Evolutionary conservation across 2,329 filamentous ascomycete genomes (phyloP).

Genomic region (Cylindrodendrum hubeiense): DNA sequence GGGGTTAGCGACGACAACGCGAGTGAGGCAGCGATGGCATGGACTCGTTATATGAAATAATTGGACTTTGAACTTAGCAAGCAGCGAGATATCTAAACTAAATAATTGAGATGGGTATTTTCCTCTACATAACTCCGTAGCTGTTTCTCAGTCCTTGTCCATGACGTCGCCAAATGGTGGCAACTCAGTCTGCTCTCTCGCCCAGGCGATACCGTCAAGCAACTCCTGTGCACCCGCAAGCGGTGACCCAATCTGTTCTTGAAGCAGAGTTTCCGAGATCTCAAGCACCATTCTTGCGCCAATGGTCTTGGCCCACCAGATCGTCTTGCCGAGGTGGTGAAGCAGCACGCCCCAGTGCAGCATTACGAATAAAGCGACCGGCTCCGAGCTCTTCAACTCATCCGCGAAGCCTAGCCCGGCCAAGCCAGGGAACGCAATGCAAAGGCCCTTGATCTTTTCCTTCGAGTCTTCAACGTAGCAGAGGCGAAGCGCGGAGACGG

Average conservation of each 20-base stretch:
- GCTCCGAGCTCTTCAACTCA: conserved; percentile 47
- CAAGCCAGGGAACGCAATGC: conserved; percentile 46
- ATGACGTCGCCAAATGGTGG: background rate
- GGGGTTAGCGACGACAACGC: background rate
- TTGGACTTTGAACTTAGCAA: background rate
- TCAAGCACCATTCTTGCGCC: conserved; percentile 39
- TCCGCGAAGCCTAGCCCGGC: conserved; percentile 47
- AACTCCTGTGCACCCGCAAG: conserved; percentile 32
- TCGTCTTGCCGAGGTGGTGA: conserved; percentile 35
- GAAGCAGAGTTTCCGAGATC: conserved; percentile 27
- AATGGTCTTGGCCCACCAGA: conserved; percentile 43
- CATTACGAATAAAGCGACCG: conserved; percentile 51
- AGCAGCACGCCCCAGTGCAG: conserved; percentile 54
- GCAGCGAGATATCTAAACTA: background rate
- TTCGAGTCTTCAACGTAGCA: conserved; percentile 52
- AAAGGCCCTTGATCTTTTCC: conserved; percentile 47
- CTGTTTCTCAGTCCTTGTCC: background rate
- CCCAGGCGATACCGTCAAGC: conserved; percentile 37
- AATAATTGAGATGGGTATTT: background rate
- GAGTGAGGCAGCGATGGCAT: background rate
- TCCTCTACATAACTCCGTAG: background rate
- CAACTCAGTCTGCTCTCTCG: conserved; percentile 33
- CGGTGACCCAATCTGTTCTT: background rate
- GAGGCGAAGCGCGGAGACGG: conserved; percentile 48
- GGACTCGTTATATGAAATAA: background rate